These are phyloP conservation scores for Cochlearia excelsa DNA, from an alignment of 345 rosid genomes.

Conservation along the genomic window DNA sequence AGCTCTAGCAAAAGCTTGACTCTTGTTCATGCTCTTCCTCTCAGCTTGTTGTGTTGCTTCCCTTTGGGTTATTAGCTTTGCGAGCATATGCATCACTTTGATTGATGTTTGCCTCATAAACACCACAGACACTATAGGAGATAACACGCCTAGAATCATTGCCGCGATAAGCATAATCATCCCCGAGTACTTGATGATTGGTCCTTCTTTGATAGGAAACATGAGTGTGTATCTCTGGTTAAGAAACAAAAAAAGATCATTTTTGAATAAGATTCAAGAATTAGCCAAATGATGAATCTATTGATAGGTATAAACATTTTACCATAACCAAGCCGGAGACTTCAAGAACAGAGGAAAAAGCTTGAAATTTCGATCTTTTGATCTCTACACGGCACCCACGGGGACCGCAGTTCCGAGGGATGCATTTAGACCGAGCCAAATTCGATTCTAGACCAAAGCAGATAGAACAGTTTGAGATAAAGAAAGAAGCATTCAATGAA, in stretches of 20 bases:
- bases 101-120: slow-evolving; percentile 41
- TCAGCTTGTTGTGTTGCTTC: slow-evolving; percentile 74
- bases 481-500: slow-evolving; percentile 21
- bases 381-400: slow-evolving; percentile 5
- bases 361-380: slow-evolving; percentile 21
- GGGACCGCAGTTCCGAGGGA: slow-evolving; percentile 8
- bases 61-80: slow-evolving; percentile 59
- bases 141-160: slow-evolving; percentile 32
- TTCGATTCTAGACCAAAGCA: slow-evolving; percentile 12
- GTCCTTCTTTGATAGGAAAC: slow-evolving; percentile 36
- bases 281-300: too few species aligned
- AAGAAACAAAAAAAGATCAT: background rate
- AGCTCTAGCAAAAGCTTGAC: slow-evolving; percentile 63
- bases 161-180: slow-evolving; percentile 19
- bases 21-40: slow-evolving; percentile 73
- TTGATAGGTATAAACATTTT: slow-evolving; percentile 10
- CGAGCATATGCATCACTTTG: slow-evolving; percentile 49
- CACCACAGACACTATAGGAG: slow-evolving; percentile 37
- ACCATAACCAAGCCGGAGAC: slow-evolving; percentile 34
- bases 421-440: slow-evolving; percentile 1
- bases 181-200: slow-evolving; percentile 15
- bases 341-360: slow-evolving; percentile 30
- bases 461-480: slow-evolving; percentile 21
- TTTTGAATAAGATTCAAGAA: too few species aligned
- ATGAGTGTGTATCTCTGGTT: slow-evolving; percentile 55